Base-by-base conservation (phyloP, 2,329 filamentous ascomycete genomes). In the Arthrobotrys sphaeroides region DNA sequence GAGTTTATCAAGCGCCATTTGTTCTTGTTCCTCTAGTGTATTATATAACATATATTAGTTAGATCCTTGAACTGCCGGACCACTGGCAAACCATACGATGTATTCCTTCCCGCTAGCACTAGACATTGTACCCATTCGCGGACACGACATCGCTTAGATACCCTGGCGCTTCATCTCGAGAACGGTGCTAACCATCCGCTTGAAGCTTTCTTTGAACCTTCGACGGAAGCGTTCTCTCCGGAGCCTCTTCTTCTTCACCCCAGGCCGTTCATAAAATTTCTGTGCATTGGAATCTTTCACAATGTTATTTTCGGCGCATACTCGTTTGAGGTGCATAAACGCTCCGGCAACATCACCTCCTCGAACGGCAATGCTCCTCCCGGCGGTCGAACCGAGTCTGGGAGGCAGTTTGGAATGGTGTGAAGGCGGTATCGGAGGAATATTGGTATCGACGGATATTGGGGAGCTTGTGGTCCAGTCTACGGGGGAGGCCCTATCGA, bases 211-310 rank as follows among this genome's bases (percentile, higher is more conserved):
- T 85, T 88, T 89, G 83, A 94, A 95, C 73, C 88, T 87, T 77
- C 78, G 83, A 81, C 88, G 86, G 90, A 91, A 93, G 76, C 91
- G 85, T 84, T 90, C 85, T 73, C 87, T 89, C 82, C 84, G 85
- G 78, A 93, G 83, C 80, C 92, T 87, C 88, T 95, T 96, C 82
- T 90, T 86, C 87, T 91, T 93, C 80, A 92, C 80, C 1, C 92
- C 92, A 0, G 87, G 86, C 51, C 92, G 84, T 85, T 95, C 92
- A 82, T 96, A 90, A 80, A 88, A 92, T 77, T 85, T 85, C 83
- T 95, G 92, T 77, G 79, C 81, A 18, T 82, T 81, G 62, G 84
- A 84, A 79, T 92, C 89, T 1, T 55, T 70, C 78, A 83, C 84
- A 59, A 95, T 83, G 45, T 83, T 84, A 80, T 94, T 93, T 79